Base-by-base conservation (phyloP, 202 grass and related monocot species). In the Brachypodium distachyon region DNA sequence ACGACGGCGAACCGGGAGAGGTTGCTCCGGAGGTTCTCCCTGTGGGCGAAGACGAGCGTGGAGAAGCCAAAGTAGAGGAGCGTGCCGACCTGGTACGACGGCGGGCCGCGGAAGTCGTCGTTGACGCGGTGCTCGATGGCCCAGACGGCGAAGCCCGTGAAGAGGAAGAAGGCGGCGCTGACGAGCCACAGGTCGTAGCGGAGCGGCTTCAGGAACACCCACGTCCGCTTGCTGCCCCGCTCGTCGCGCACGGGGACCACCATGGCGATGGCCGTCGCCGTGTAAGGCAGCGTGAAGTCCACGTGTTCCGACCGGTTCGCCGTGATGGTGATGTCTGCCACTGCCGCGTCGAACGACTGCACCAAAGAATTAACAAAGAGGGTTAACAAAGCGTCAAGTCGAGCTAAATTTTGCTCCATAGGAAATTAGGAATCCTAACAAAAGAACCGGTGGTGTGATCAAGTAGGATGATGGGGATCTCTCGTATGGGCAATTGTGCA, bases 61-160 rank as follows among this genome's bases (percentile, higher is more conserved):
- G 95, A 98, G 70, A 94, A 94, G 26, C 84, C 57, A 72, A 92
- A 98, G 82, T 94, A 90, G 84, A 98, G 91, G 44, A 92, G 73
- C 12, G 95, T 90, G 73, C 89, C 89, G 41, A 94, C 28, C 73
- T 98, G 95, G 68, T 90, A 16, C 1, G 27, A 77, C 1, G 77
- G 64, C 0, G 85, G 87, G 7, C 91, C 95, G 1, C 85, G 59
- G 82, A 98, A 98, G 7, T 92, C 89, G 0, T 33, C 42, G 65
- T 98, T 98, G 29, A n/a, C 21, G 36, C 91, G 77, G 85, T 95
- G 96, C 87, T 98, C 91, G 13, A 98, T 18, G 56, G 29, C 47
- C 96, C 96, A 95, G 6, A 95, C 84, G 48, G 82, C 81, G 58
- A 79, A 53, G n/a, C 96, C 91, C 12, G 87, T 98, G 49, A 95